Base-by-base conservation (phyloP, 495 filamentous ascomycete genomes). In the Pseudotulostoma volvatum region DNA sequence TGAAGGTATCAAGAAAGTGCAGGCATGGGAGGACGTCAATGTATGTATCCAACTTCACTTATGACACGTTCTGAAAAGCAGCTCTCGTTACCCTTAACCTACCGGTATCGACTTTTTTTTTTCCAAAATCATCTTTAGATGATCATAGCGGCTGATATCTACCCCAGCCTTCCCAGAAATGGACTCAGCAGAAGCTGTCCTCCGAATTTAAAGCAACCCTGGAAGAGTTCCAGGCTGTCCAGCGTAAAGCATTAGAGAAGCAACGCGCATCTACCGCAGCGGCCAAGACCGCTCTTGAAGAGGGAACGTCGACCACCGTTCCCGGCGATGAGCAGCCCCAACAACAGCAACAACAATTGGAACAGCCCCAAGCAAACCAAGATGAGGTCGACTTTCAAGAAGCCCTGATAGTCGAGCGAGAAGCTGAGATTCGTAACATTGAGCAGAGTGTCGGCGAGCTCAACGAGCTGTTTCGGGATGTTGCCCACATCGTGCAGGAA, bases 381-480 rank as follows among this genome's bases (percentile, higher is more conserved):
- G 79, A 83, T 51, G 90, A 99, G 49, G 90, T 99, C 36, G 86
- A 96, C 50, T 99, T 96, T 64, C 92, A 99, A 51, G 92, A 96
- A 44, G 76, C 79, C 8, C 63, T 99, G 23, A 96, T 99, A 53
- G 74, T 88, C 43, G 87, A 96, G 67, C 84, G 90, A 13, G 90
- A 99, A 55, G 70, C 79, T 15, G 90, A 96, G 65, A 99, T 99
- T 47, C 77, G 87, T 20, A 84, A 90, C 49, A 96, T 99, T 50
- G 90, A 99, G 60, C 86, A 93, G 52, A 81, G 79, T 42, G 88
- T 97, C 8, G 80, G 82, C 38, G 90, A 97, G 52, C 64, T 97
- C 39, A 96, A 96, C 49, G 90, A 96, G 55, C 67, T 97, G 20
- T 97, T 96, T 67, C 70, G 85, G 31, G 92, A 99, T 61, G 83